Base-by-base conservation (phyloP, 371 early-diverging fungal species). In the Aphelidium insulamus region DNA sequence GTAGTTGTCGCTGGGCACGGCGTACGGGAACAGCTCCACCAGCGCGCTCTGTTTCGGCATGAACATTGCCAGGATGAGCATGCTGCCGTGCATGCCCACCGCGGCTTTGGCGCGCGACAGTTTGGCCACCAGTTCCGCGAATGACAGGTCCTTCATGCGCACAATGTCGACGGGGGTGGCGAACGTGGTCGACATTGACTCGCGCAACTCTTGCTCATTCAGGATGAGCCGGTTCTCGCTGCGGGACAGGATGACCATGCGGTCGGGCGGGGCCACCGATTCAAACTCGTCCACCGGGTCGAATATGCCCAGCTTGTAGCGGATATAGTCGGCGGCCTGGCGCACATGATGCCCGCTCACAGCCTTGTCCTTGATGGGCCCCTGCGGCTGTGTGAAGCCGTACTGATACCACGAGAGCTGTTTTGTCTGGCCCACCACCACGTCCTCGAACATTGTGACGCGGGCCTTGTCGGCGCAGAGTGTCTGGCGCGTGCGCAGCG, bases 361-460 rank as follows among this genome's bases (percentile, higher is more conserved):
- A 24, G 24, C 6, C 34, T 57, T 59, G 19, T 37, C 41, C 17
- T 3, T 16, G 15, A 61, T 46, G 2, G 54, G 57, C 17, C 63
- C 59, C 34, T 62, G 63, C 4, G 63, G 63, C 14, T 35, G 38
- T 1, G 11, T 17, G 32, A 62, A 59, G 8, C 63, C 63, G 38
- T 62, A 62, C 34, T 62, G 60, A 38, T 62, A 62, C 61, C 61
- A 62, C 1, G 44, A 58, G n/a, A 52, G 46, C 8, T 44, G 35
- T 32, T 58, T 52, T 16, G 36, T 17, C 5, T 41, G 48, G 9
- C 63, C 63, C 4, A 57, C 48, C 11, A 49, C 44, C 2, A 55
- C 56, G 30, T 62, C 56, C 5, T 49, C 28, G 40, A 57, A 62
- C n/a, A n/a, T n/a, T n/a, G n/a, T n/a, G n/a, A n/a, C n/a, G n/a